Percentiles rank a stretch among this genome's conserved stretches.
These are phyloP conservation scores for Phytophthora pini DNA, from an alignment of 352 stramenopile species.

Conservation along the genomic window DNA sequence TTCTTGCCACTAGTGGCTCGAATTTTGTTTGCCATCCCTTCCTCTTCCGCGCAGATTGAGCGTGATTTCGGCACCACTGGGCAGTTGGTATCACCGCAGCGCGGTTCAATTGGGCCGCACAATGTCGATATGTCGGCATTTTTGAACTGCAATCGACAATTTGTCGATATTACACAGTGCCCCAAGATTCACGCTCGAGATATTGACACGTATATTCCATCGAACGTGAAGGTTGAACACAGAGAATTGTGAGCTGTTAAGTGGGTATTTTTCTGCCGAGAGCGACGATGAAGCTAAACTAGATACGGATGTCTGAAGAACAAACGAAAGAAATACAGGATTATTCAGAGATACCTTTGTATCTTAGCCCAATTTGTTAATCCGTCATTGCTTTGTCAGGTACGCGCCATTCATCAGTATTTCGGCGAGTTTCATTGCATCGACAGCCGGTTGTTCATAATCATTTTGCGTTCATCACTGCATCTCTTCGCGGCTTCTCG, in stretches of 20 bases:
- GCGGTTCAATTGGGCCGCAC: not conserved
- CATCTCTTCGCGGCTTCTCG: not conserved
- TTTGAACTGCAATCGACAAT: conserved; percentile 13
- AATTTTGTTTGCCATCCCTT: conserved; percentile 10
- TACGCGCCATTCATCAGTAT: too few relatives aligned
- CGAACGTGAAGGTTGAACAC: not conserved
- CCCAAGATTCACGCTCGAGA: conserved; percentile 7
- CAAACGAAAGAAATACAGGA: not conserved
- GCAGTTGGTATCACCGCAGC: conserved; percentile 3
- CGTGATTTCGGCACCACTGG: conserved; percentile 3
- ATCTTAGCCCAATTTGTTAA: too few relatives aligned
- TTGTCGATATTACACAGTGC: conserved; percentile 12
- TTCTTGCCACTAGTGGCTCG: conserved; percentile 7
- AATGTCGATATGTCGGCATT: conserved; percentile 17
- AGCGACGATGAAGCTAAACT: not conserved
- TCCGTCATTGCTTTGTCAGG: too few relatives aligned
- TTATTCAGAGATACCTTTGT: too few relatives aligned
- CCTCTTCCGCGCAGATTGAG: conserved; percentile 11
- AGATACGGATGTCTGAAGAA: too few relatives aligned
- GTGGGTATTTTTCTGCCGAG: not conserved
- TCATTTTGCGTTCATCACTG: not conserved
- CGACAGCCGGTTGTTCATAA: not conserved
- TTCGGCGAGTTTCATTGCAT: conserved; percentile 1
- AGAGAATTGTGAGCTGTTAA: not conserved
- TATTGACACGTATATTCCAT: conserved; percentile 4